phyloP scores from a whole-genome alignment of 2,329 filamentous ascomycete genomes.

The Phialophora expanda region DNA sequence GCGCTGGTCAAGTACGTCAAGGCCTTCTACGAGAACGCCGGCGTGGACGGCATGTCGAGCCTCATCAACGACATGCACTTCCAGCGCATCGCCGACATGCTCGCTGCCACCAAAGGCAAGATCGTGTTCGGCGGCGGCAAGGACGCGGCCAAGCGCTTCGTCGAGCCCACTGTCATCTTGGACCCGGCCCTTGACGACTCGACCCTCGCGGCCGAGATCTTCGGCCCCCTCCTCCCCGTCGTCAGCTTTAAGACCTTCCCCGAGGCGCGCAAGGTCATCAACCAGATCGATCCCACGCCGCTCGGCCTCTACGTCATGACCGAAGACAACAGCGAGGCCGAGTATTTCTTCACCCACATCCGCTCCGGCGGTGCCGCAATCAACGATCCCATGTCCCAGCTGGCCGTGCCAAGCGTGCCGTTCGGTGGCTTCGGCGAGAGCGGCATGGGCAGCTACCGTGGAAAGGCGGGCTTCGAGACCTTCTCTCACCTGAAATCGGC shows the following conservation, averaged over 20 bases:
- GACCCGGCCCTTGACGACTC: conserved; percentile 46
- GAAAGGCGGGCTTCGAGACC: conserved; percentile 53
- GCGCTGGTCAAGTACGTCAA: conserved; percentile 44
- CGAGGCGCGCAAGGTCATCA: conserved; percentile 42
- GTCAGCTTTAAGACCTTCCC: conserved; percentile 46
- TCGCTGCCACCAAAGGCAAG: conserved; percentile 47
- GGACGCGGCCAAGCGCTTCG: conserved; percentile 42
- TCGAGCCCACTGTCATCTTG: conserved; percentile 50
- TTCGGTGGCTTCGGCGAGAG: conserved; percentile 59
- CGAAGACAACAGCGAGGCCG: conserved; percentile 44
- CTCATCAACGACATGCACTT: conserved; percentile 54
- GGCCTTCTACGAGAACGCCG: conserved; percentile 41
- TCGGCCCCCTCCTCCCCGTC: conserved; percentile 53
- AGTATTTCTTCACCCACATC: conserved; percentile 44
- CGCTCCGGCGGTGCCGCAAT: conserved; percentile 58
- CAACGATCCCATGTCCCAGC: conserved; percentile 57
- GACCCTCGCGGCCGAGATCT: conserved; percentile 54
- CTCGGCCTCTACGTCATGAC: conserved; percentile 53
- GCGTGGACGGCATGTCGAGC: conserved; percentile 41
- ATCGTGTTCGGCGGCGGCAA: conserved; percentile 45
- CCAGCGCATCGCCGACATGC: conserved; percentile 47
- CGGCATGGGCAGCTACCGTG: conserved; percentile 57
- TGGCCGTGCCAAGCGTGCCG: conserved; percentile 50
- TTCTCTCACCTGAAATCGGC: conserved; percentile 42
- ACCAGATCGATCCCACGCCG: conserved; percentile 43